Percentiles rank a stretch among this genome's conserved stretches.
Evolutionary conservation across 495 filamentous ascomycete genomes (phyloP).

Genomic region (Daldinia childiae): DNA sequence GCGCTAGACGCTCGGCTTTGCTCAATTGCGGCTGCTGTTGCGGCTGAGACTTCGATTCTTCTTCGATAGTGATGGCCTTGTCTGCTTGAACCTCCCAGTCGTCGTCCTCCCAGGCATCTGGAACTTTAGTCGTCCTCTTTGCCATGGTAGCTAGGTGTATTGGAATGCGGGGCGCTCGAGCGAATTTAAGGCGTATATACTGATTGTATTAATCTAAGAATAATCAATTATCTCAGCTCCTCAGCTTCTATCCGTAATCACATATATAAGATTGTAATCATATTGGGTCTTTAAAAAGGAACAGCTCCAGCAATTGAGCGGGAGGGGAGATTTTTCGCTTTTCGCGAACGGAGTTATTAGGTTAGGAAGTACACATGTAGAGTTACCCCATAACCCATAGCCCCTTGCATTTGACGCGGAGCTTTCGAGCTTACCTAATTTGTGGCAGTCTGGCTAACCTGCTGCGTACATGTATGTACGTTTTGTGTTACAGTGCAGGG

Average conservation of each 20-base stretch:
- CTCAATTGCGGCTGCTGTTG: slow-evolving; percentile 58
- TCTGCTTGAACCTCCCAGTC: slow-evolving; percentile 87
- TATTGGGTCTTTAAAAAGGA: slow-evolving; percentile 7
- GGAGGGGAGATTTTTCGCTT: slow-evolving; percentile 38
- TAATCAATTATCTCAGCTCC: not conserved
- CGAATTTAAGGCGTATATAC: not conserved
- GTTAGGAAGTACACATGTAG: not conserved
- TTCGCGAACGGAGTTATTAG: slow-evolving; percentile 27
- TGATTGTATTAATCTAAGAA: not conserved
- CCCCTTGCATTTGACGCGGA: not conserved
- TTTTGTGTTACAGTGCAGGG: not conserved
- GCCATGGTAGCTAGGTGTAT: slow-evolving; percentile 56
- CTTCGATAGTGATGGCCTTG: slow-evolving; percentile 38
- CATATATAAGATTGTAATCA: not conserved
- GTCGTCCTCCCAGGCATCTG: slow-evolving; percentile 87
- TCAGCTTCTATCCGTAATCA: not conserved
- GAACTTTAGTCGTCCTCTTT: slow-evolving; percentile 60
- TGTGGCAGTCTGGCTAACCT: not conserved
- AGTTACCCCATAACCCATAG: slow-evolving; percentile 1
- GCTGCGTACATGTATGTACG: not conserved
- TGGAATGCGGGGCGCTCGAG: not conserved
- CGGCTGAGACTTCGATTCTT: slow-evolving; percentile 49
- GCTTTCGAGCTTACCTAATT: slow-evolving; percentile 19
- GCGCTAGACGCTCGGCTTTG: slow-evolving; percentile 79
- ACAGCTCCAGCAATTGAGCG: not conserved